These are phyloP conservation scores for Aspergillus cavernicola DNA, from an alignment of 495 filamentous ascomycete genomes.

Conservation along the genomic window DNA sequence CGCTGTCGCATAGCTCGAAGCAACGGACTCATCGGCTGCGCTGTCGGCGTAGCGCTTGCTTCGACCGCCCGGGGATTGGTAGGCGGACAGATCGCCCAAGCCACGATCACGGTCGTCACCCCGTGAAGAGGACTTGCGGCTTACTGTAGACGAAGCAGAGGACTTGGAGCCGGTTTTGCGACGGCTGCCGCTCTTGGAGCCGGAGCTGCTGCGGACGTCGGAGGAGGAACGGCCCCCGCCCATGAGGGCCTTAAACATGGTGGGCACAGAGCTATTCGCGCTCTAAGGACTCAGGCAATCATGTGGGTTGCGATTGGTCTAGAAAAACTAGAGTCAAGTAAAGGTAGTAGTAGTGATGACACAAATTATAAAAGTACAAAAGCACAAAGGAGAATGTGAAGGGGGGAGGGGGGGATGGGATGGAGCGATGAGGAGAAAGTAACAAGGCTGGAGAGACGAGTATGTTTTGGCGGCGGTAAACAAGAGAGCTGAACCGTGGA, in stretches of 20 bases:
- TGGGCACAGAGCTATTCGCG: slow-evolving; percentile 30
- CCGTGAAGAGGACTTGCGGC: slow-evolving; percentile 50
- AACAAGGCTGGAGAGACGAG: not conserved
- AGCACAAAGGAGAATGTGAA: slow-evolving; percentile 9
- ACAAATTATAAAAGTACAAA: not conserved
- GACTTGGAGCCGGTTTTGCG: slow-evolving; percentile 33
- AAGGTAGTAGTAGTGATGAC: not conserved
- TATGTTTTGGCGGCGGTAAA: slow-evolving; percentile 15
- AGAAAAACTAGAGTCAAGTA: not conserved
- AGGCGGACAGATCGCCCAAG: slow-evolving; percentile 37
- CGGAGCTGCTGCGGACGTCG: slow-evolving; percentile 34
- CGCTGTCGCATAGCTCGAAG: slow-evolving; percentile 53
- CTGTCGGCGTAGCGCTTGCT: slow-evolving; percentile 36
- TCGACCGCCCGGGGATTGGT: slow-evolving; percentile 35
- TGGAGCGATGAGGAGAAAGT: too few relatives aligned
- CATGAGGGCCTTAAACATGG: slow-evolving; percentile 46
- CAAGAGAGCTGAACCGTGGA: slow-evolving; percentile 41
- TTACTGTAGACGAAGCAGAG: slow-evolving; percentile 32
- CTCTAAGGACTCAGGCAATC: slow-evolving; percentile 26
- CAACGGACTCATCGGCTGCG: slow-evolving; percentile 44
- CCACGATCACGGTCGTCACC: slow-evolving; percentile 54
- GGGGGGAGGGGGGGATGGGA: too few relatives aligned
- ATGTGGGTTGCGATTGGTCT: slow-evolving; percentile 26
- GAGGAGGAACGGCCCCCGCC: slow-evolving; percentile 41
- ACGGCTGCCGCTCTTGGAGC: slow-evolving; percentile 30